phyloP scores from a whole-genome alignment of 495 filamentous ascomycete genomes.

The Sordaria brevicollis region DNA sequence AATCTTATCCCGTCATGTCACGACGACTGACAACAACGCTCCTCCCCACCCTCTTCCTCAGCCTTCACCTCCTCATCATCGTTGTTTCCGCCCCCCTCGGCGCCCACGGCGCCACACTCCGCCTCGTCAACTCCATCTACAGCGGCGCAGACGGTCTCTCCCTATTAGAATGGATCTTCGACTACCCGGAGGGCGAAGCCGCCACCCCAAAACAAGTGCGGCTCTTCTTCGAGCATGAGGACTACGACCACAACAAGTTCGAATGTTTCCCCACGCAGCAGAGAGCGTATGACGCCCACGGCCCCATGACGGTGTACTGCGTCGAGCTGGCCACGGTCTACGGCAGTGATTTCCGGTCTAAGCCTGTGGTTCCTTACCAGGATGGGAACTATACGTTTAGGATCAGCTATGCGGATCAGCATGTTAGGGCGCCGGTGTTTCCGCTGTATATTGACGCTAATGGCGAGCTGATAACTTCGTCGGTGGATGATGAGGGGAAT shows the following conservation, averaged over 20 bases:
- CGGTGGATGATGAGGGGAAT: too few species aligned
- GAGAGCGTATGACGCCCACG: neutral
- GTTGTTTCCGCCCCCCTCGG: neutral
- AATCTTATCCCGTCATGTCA: too few species aligned
- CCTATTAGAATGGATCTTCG: neutral
- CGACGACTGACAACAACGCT: neutral
- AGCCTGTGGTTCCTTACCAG: neutral
- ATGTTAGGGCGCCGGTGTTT: neutral
- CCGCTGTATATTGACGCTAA: neutral
- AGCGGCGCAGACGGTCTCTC: neutral
- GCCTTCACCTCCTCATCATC: neutral
- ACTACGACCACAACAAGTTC: neutral
- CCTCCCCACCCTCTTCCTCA: neutral
- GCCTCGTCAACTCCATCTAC: neutral
- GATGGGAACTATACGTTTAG: neutral
- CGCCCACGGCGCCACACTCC: neutral
- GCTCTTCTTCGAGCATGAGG: neutral
- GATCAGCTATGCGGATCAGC: neutral
- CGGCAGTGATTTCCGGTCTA: neutral
- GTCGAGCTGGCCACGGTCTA: neutral
- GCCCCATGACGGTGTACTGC: neutral
- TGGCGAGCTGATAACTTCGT: too few species aligned
- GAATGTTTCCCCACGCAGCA: neutral
- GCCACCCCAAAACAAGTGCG: neutral
- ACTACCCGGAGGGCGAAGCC: neutral